Evolutionary conservation across 2,329 filamentous ascomycete genomes (phyloP).

Genomic region (Rhinocladiella mackenziei): DNA sequence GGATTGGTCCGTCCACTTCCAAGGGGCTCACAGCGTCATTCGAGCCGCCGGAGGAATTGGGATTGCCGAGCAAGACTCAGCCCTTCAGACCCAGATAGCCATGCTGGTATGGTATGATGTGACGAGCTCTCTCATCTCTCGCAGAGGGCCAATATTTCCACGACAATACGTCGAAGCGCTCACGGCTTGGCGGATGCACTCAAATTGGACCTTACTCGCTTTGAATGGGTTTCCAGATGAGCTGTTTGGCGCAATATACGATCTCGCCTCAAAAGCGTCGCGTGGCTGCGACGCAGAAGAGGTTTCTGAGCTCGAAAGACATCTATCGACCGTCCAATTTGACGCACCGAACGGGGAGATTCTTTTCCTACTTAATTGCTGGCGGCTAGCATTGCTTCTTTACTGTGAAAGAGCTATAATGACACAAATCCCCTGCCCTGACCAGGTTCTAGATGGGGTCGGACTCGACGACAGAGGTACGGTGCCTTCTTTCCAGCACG

Average conservation of each 20-base stretch:
- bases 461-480: not conserved
- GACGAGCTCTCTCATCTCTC: conserved; percentile 5
- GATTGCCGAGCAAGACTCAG: conserved; percentile 3
- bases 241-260: conserved; percentile 7
- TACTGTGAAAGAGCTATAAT: conserved; percentile 3
- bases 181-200: conserved; percentile 3
- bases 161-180: conserved; percentile 4
- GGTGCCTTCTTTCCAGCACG: not conserved
- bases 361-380: conserved; percentile 6
- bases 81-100: conserved; percentile 11
- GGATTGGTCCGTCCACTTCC: conserved; percentile 13
- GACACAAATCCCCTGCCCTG: not conserved
- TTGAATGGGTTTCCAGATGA: conserved; percentile 12
- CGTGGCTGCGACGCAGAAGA: not conserved
- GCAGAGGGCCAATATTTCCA: conserved; percentile 11
- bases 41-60: conserved; percentile 8
- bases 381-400: conserved; percentile 12
- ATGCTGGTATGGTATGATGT: conserved; percentile 12
- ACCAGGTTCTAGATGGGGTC: too few species aligned
- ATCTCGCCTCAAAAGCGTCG: conserved; percentile 7
- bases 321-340: conserved; percentile 5
- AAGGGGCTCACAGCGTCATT: conserved; percentile 7
- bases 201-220: conserved; percentile 7
- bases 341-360: conserved; percentile 3
- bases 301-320: not conserved